phyloP scores from a whole-genome alignment of 1,284 basidiomycete genomes.

The Psilocybe mexicana region DNA sequence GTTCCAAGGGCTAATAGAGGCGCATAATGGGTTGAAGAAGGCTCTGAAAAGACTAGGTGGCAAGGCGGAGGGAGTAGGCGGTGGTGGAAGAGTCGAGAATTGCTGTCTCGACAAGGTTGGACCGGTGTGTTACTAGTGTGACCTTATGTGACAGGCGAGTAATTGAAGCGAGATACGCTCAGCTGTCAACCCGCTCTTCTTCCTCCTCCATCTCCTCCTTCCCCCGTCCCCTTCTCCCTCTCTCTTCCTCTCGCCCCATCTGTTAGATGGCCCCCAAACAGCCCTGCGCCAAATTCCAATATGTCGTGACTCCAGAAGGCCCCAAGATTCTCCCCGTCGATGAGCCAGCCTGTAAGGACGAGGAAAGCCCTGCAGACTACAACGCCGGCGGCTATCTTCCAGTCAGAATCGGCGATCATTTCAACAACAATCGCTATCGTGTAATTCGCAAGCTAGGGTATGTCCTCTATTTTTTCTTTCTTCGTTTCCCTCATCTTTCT shows the following conservation, averaged over 20 bases:
- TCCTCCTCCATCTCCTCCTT: constrained; percentile 18
- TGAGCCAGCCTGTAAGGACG: constrained; percentile 65
- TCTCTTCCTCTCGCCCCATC: constrained; percentile 20
- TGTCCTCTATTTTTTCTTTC: constrained; percentile 25
- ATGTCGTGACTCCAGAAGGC: constrained; percentile 64
- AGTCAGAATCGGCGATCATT: constrained; percentile 75
- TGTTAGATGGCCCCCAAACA: constrained; percentile 63
- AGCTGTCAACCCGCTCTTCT: constrained; percentile 6
- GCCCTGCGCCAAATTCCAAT: constrained; percentile 70
- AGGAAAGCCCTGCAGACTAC: constrained; percentile 79
- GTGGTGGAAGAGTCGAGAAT: too few relatives aligned
- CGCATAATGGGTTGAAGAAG: too few relatives aligned
- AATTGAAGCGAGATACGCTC: constrained; percentile 5
- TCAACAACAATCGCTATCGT: constrained; percentile 77
- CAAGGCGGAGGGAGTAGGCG: too few relatives aligned
- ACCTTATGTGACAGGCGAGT: constrained; percentile 6
- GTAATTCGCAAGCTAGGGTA: constrained; percentile 85
- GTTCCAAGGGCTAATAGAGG: too few relatives aligned
- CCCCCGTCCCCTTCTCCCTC: constrained; percentile 17
- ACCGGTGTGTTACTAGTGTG: constrained; percentile 2
- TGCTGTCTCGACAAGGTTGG: not conserved
- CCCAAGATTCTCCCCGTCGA: constrained; percentile 71
- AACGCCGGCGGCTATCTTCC: constrained; percentile 81
- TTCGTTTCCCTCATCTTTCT: constrained; percentile 9
- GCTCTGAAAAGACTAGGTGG: too few relatives aligned